These are phyloP conservation scores for Talaromyces stipitatus DNA, from an alignment of 495 filamentous ascomycete genomes.

Conservation along the genomic window DNA sequence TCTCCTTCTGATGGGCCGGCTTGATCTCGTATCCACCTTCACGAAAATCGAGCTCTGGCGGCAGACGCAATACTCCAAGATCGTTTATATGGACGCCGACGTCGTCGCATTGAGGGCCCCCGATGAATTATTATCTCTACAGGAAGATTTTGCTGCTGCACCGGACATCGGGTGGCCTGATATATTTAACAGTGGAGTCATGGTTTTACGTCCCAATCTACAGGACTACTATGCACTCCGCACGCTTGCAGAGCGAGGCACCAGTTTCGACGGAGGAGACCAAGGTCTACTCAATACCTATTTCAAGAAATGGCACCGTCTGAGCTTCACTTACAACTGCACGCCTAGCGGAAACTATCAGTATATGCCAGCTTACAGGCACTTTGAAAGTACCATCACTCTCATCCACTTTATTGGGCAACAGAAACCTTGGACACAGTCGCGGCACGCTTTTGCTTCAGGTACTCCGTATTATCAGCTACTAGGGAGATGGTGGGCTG, in stretches of 20 bases:
- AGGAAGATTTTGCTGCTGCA: conserved; percentile 74
- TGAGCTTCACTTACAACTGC: conserved; percentile 95
- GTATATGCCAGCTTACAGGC: conserved; percentile 87
- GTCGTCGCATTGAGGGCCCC: conserved; percentile 78
- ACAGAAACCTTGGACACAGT: conserved; percentile 80
- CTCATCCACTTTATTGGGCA: conserved; percentile 90
- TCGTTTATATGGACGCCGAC: conserved; percentile 91
- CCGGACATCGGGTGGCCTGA: conserved; percentile 98
- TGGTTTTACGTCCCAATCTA: conserved; percentile 82
- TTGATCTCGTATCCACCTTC: conserved; percentile 83
- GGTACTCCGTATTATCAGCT: conserved; percentile 73
- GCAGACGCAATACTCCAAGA: conserved; percentile 78
- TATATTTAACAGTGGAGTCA: conserved; percentile 93
- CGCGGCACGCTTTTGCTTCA: conserved; percentile 48
- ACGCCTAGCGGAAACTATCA: conserved; percentile 93
- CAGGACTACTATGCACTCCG: conserved; percentile 79
- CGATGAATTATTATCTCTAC: conserved; percentile 81
- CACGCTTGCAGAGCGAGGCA: conserved; percentile 73
- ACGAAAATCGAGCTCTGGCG: conserved; percentile 97
- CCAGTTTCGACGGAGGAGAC: conserved; percentile 96
- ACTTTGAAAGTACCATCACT: conserved; percentile 81
- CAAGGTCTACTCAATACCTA: conserved; percentile 95
- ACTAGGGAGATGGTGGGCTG: conserved; percentile 78
- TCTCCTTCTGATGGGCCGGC: conserved; percentile 83
- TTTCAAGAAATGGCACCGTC: conserved; percentile 76